A percentile compares a stretch with the other conserved stretches of the same genome.
These are phyloP conservation scores for Mikania micrantha DNA, from an alignment of 129 eudicot genomes.

Conservation along the genomic window DNA sequence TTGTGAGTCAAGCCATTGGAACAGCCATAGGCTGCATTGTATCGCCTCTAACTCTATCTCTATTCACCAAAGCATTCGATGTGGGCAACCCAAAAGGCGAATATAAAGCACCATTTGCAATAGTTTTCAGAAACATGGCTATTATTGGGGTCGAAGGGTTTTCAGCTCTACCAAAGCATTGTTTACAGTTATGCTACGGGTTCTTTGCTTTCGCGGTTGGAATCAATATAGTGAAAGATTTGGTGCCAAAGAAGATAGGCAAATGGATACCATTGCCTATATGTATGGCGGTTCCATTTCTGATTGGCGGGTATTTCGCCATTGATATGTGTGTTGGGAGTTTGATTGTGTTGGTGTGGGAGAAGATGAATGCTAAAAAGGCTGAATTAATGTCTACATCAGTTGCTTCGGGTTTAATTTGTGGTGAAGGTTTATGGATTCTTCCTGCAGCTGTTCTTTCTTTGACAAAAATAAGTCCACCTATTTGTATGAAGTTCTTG, in stretches of 20 bases:
- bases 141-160: constrained; percentile 69
- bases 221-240: constrained; percentile 53
- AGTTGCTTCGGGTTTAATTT: constrained; percentile 90
- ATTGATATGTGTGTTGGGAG: constrained; percentile 84
- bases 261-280: constrained; percentile 80
- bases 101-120: constrained; percentile 77
- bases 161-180: constrained; percentile 64
- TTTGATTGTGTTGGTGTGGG: constrained; percentile 65
- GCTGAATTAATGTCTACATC: constrained; percentile 70
- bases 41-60: constrained; percentile 46
- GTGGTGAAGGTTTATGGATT: constrained; percentile 90
- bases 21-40: constrained; percentile 72
- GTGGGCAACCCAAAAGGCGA: constrained; percentile 72
- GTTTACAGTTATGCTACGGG: constrained; percentile 60
- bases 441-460: constrained; percentile 78
- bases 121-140: constrained; percentile 78
- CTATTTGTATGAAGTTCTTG: constrained; percentile 58
- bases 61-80: constrained; percentile 69
- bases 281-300: constrained; percentile 81
- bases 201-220: constrained; percentile 51
- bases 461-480: constrained; percentile 57
- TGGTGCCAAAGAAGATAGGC: constrained; percentile 45
- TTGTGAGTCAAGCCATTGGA: constrained; percentile 68
- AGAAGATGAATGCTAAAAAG: constrained; percentile 34
- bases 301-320: constrained; percentile 62